phyloP scores from a whole-genome alignment of 192 early-diverging fungal species.

The Kappamyces sp. region DNA sequence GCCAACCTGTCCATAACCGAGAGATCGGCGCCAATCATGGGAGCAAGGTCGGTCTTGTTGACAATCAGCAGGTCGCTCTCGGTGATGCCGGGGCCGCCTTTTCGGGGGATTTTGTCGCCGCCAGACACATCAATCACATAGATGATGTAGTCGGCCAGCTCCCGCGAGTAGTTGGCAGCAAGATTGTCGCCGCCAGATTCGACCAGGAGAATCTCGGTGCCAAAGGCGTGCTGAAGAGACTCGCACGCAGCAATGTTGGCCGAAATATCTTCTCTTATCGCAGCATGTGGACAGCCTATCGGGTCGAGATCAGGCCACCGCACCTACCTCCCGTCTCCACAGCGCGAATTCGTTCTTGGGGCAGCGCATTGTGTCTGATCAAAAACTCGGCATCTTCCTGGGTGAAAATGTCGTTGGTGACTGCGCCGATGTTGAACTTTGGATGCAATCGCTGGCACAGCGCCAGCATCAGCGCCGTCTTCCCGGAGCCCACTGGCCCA shows the following conservation, averaged over 20 bases:
- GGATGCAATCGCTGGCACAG: constrained; percentile 79
- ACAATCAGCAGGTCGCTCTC: constrained; percentile 90
- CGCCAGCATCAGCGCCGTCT: constrained; percentile 87
- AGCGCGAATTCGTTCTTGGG: constrained; percentile 77
- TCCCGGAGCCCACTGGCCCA: constrained; percentile 91
- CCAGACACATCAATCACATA: constrained; percentile 98
- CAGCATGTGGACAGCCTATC: constrained; percentile 83
- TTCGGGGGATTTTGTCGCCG: constrained; percentile 94
- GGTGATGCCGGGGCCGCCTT: constrained; percentile 97
- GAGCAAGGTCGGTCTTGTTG: constrained; percentile 95
- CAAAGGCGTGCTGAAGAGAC: constrained; percentile 76
- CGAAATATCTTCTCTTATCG: constrained; percentile 90
- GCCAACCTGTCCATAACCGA: constrained; percentile 65
- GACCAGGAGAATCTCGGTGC: constrained; percentile 76
- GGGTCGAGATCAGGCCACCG: background rate
- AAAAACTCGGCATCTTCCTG: constrained; percentile 95
- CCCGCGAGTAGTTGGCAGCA: constrained; percentile 48
- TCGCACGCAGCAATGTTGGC: constrained; percentile 91
- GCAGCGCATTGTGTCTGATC: constrained; percentile 79
- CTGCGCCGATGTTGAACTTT: constrained; percentile 75
- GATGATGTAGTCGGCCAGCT: constrained; percentile 86
- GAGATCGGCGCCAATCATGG: constrained; percentile 84
- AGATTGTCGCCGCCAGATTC: constrained; percentile 90
- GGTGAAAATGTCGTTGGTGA: constrained; percentile 98
- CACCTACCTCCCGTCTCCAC: constrained; percentile 79